phyloP scores from a whole-genome alignment of 345 rosid genomes.

The Rhodomyrtus tomentosa region DNA sequence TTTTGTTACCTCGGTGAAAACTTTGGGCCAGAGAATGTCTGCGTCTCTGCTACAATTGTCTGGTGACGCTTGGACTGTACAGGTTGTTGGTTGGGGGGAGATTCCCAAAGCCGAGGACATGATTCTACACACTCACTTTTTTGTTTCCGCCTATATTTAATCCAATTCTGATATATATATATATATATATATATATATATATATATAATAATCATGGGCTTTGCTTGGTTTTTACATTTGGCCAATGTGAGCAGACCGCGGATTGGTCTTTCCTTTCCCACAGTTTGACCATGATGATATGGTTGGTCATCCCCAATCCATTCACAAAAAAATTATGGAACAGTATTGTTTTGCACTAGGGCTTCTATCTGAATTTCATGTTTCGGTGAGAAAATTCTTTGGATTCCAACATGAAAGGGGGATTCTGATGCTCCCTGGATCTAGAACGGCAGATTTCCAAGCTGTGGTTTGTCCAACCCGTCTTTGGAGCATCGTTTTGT shows the following conservation, averaged over 20 bases:
- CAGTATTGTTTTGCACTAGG: not conserved
- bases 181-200: too few relatives aligned
- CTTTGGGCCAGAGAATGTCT: not conserved
- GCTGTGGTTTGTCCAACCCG: too few relatives aligned
- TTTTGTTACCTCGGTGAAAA: not conserved
- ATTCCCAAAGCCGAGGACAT: not conserved
- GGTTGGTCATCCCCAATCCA: not conserved
- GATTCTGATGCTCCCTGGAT: too few relatives aligned
- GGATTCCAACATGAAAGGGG: too few relatives aligned
- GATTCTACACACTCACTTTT: not conserved
- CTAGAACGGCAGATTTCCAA: too few relatives aligned
- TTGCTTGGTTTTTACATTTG: not conserved
- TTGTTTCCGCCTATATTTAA: not conserved
- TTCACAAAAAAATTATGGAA: not conserved
- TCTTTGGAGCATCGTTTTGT: too few relatives aligned
- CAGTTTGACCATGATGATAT: not conserved
- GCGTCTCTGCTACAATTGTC: not conserved
- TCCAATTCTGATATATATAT: too few relatives aligned
- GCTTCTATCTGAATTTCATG: too few relatives aligned
- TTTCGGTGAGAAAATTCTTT: too few relatives aligned
- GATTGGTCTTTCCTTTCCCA: not conserved
- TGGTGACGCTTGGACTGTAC: not conserved
- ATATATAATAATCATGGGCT: not conserved
- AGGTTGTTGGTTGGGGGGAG: not conserved
- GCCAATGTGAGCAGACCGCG: not conserved